phyloP scores from a whole-genome alignment of 805 yeast species.

The Yarrowia phangngaensis region DNA sequence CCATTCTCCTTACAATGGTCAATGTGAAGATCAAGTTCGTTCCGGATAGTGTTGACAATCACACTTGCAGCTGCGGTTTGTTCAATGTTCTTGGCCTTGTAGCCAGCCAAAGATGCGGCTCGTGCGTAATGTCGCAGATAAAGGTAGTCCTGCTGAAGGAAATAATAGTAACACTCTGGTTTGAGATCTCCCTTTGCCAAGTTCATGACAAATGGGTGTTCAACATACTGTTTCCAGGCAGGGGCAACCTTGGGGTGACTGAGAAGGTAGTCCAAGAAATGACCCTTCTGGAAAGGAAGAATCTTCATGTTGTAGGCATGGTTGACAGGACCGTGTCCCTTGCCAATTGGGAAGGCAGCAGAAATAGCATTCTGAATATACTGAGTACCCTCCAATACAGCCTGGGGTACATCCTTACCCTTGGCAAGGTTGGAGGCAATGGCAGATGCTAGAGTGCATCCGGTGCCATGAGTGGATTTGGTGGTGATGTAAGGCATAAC shows the following conservation, averaged over 20 bases:
- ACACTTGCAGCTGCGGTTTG: conserved; percentile 45
- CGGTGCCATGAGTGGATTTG: conserved; percentile 78
- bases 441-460: conserved; percentile 80
- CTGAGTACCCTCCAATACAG: conserved; percentile 56
- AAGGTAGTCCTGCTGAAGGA: conserved; percentile 60
- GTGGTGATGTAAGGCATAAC: conserved; percentile 48
- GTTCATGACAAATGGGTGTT: conserved; percentile 57
- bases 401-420: conserved; percentile 45
- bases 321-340: conserved; percentile 72
- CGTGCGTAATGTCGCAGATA: conserved; percentile 66
- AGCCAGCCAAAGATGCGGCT: conserved; percentile 60
- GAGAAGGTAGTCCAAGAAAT: conserved; percentile 49
- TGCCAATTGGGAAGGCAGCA: conserved; percentile 43
- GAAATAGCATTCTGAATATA: conserved; percentile 66
- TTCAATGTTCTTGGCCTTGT: conserved; percentile 54
- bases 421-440: conserved; percentile 71
- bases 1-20: conserved; percentile 47
- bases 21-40: conserved; percentile 56
- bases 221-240: conserved; percentile 53
- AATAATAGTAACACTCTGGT: conserved; percentile 50
- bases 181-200: conserved; percentile 53
- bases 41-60: conserved; percentile 50
- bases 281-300: conserved; percentile 40
- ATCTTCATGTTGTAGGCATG: conserved; percentile 48
- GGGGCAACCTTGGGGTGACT: conserved; percentile 53